Percentiles rank a stretch among this genome's conserved stretches.
Conservation (phyloP, 2,329 filamentous ascomycete genomes). For the Talaromyces sp. region DNA sequence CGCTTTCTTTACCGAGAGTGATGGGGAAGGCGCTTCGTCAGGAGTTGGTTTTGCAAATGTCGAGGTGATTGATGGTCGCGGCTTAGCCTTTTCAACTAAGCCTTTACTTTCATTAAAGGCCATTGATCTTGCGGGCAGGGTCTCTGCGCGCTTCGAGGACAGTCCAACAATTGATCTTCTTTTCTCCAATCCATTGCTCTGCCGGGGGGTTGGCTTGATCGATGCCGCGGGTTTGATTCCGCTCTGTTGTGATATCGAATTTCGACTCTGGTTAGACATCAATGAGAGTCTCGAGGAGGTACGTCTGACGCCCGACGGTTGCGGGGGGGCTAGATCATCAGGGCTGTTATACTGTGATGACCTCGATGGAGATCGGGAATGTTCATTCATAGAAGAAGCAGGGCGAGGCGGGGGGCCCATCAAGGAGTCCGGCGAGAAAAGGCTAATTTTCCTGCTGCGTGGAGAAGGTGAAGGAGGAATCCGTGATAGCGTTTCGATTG, state of each 20-base stretch:
- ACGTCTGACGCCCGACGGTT: conserved; percentile 27
- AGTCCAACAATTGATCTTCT: conserved; percentile 6
- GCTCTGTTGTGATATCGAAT: conserved; percentile 1
- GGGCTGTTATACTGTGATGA: conserved; percentile 50
- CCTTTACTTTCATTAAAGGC: conserved; percentile 44
- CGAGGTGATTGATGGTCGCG: conserved; percentile 51
- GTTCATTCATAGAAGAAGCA: conserved; percentile 54
- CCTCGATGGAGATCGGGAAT: conserved; percentile 34
- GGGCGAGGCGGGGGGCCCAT: conserved; percentile 61
- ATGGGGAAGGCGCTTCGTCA: conserved; percentile 25
- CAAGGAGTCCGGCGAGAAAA: conserved; percentile 63
- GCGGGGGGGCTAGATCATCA: conserved; percentile 45
- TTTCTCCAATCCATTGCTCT: conserved; percentile 15
- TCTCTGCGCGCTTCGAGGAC: conserved; percentile 14
- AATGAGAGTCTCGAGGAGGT: conserved; percentile 29
- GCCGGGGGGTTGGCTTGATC: conserved; percentile 19
- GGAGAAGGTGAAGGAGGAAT: conserved; percentile 73
- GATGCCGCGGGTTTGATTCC: conserved; percentile 22
- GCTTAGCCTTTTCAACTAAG: conserved; percentile 43
- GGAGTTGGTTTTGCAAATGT: conserved; percentile 54
- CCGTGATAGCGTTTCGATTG: conserved; percentile 75
- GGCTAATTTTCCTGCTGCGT: conserved; percentile 63
- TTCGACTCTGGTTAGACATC: conserved; percentile 17
- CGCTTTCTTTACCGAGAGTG: conserved; percentile 37
- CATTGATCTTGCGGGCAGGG: conserved; percentile 17